phyloP scores from a whole-genome alignment of 352 stramenopile species.

The Phytopythium montanum region DNA sequence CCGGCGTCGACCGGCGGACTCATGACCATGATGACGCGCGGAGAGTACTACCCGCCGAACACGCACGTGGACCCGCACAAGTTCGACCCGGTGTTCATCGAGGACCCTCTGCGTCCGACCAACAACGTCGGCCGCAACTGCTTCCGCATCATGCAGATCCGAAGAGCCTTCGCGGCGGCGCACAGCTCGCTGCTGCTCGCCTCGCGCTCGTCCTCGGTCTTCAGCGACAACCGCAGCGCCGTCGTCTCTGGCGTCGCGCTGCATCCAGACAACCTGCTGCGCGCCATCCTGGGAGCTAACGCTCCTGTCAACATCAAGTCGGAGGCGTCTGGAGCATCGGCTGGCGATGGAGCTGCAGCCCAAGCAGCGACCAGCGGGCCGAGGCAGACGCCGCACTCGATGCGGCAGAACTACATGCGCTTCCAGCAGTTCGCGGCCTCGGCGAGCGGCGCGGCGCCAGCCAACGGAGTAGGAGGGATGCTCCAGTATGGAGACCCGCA shows the following conservation, averaged over 20 bases:
- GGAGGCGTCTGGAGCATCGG: conserved; percentile 18
- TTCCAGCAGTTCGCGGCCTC: conserved; percentile 7
- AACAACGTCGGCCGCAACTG: conserved; percentile 97
- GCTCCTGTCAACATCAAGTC: conserved; percentile 54
- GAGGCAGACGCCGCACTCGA: conserved; percentile 11
- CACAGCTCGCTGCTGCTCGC: conserved; percentile 64
- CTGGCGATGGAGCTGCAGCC: not conserved
- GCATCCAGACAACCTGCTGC: conserved; percentile 79
- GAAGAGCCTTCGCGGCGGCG: conserved; percentile 68
- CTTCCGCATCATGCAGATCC: conserved; percentile 93
- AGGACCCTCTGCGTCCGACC: conserved; percentile 90
- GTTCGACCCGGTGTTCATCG: conserved; percentile 94
- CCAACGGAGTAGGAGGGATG: conserved; percentile 1
- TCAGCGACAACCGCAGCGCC: conserved; percentile 50
- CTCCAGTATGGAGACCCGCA: conserved; percentile 14
- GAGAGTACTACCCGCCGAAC: conserved; percentile 37
- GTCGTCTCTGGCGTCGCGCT: conserved; percentile 62
- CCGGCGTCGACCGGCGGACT: conserved; percentile 25
- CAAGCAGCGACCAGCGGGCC: not conserved
- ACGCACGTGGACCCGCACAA: conserved; percentile 80
- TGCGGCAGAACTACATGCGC: conserved; percentile 16
- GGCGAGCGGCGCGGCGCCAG: not conserved
- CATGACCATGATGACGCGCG: conserved; percentile 27
- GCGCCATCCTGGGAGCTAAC: conserved; percentile 55
- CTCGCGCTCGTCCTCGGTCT: conserved; percentile 46